Percentiles rank a stretch among this genome's conserved stretches.
Conservation (phyloP, 192 early-diverging fungal genomes). For the Phycomyces blakesleeanus region DNA sequence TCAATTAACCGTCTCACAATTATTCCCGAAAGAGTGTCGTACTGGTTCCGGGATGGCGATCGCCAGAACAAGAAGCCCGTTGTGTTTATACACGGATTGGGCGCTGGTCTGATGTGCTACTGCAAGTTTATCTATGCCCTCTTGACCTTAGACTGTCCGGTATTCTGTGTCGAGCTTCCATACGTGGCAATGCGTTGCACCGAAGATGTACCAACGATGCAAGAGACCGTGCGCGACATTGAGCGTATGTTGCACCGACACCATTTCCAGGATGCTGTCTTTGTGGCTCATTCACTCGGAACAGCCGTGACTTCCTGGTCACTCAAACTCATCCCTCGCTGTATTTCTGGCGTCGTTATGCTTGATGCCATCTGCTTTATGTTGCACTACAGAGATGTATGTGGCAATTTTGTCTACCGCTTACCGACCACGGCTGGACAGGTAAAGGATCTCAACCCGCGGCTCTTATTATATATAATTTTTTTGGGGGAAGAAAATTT, state of each 20-base stretch:
- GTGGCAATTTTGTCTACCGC: constrained; percentile 58
- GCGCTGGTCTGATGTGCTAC: constrained; percentile 58
- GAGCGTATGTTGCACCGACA: constrained; percentile 52
- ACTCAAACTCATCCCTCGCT: constrained; percentile 48
- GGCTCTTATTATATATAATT: too few species aligned
- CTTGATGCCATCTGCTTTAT: constrained; percentile 66
- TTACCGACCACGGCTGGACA: constrained; percentile 38
- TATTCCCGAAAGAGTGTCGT: constrained; percentile 12
- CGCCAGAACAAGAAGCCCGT: constrained; percentile 23
- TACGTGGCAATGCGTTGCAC: constrained; percentile 62
- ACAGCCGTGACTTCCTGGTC: constrained; percentile 57
- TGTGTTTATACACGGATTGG: constrained; percentile 63
- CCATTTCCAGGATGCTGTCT: constrained; percentile 49
- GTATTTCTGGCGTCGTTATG: constrained; percentile 52
- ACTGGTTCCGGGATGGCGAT: constrained; percentile 32
- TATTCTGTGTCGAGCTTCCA: constrained; percentile 55
- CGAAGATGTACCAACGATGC: constrained; percentile 52
- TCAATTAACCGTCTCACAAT: not conserved
- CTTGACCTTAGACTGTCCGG: constrained; percentile 33
- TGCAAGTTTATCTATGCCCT: constrained; percentile 45
- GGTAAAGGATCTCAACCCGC: constrained; percentile 24
- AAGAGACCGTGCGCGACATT: constrained; percentile 52
- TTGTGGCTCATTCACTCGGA: constrained; percentile 68
- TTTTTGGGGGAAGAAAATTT: too few species aligned
- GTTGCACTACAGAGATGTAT: constrained; percentile 58